These are phyloP conservation scores for Pleoardoris graminearum DNA, from an alignment of 2,329 filamentous ascomycete species.

Conservation along the genomic window DNA sequence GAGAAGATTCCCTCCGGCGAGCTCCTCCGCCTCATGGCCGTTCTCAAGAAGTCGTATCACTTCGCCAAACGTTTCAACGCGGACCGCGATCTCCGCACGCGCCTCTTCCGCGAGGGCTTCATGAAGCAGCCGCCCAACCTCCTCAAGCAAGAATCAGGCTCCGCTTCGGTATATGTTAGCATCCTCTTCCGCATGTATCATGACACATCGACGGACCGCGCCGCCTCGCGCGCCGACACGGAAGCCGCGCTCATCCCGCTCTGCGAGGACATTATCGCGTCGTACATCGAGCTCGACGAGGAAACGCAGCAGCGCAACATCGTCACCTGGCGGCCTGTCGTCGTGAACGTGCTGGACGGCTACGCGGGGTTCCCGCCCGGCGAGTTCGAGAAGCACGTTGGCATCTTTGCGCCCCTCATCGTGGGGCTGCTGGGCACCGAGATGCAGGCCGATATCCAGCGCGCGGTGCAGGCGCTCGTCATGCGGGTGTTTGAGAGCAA, in stretches of 20 bases:
- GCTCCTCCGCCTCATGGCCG: slow-evolving; percentile 86
- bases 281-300: slow-evolving; percentile 85
- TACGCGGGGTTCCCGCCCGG: slow-evolving; percentile 80
- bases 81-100: slow-evolving; percentile 92
- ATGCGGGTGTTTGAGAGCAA: slow-evolving; percentile 74
- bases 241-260: slow-evolving; percentile 91
- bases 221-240: slow-evolving; percentile 77
- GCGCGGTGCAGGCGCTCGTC: slow-evolving; percentile 76
- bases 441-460: slow-evolving; percentile 75
- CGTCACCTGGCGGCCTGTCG: slow-evolving; percentile 93
- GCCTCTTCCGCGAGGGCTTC: slow-evolving; percentile 95
- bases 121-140: slow-evolving; percentile 99
- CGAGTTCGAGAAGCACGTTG: slow-evolving; percentile 78
- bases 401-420: slow-evolving; percentile 81
- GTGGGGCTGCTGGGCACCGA: slow-evolving; percentile 84
- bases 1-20: slow-evolving; percentile 87
- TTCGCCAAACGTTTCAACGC: slow-evolving; percentile 98
- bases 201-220: slow-evolving; percentile 80
- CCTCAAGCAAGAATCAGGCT: slow-evolving; percentile 93
- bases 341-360: slow-evolving; percentile 94
- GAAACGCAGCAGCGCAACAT: slow-evolving; percentile 98
- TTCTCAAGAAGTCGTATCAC: slow-evolving; percentile 93
- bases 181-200: slow-evolving; percentile 98
- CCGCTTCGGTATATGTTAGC: slow-evolving; percentile 90
- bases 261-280: slow-evolving; percentile 89